Evolutionary conservation across 768 basidiomycete genomes (phyloP).

Genomic region (Leccinum rimulosum): DNA sequence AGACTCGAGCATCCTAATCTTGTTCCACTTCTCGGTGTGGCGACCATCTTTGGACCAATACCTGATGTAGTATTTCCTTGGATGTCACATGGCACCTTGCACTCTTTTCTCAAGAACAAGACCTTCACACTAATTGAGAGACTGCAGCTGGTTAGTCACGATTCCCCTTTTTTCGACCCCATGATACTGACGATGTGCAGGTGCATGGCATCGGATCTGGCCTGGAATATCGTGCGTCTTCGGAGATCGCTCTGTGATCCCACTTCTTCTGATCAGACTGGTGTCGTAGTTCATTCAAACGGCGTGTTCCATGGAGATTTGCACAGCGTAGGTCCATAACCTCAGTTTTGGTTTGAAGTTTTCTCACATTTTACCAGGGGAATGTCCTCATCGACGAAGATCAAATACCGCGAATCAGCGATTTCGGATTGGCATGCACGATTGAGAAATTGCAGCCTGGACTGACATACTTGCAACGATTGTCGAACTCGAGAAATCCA

Average conservation of each 20-base stretch:
- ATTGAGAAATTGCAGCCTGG: background rate
- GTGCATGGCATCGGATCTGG: background rate
- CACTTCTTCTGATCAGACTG: background rate
- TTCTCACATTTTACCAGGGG: background rate
- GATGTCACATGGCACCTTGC: too few species aligned
- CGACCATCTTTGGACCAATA: too few species aligned
- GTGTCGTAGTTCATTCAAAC: background rate
- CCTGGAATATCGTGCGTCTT: background rate
- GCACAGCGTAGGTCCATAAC: background rate
- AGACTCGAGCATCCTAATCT: too few species aligned
- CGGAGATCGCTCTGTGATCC: background rate
- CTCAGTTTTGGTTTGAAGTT: background rate
- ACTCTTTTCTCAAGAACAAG: too few species aligned
- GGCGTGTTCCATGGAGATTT: background rate
- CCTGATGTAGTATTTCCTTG: too few species aligned
- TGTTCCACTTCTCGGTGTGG: too few species aligned
- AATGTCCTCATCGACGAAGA: slow-evolving; percentile 2
- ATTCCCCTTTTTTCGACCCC: too few species aligned
- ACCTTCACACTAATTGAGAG: too few species aligned
- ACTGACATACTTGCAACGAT: background rate
- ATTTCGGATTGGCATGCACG: background rate
- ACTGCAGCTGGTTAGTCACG: too few species aligned
- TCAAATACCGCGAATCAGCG: background rate
- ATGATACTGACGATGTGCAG: background rate
- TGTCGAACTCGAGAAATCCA: background rate